Evolutionary conservation across 164 flowering plant species (phyloP).

Genomic region (Paratinospora sagittata): DNA sequence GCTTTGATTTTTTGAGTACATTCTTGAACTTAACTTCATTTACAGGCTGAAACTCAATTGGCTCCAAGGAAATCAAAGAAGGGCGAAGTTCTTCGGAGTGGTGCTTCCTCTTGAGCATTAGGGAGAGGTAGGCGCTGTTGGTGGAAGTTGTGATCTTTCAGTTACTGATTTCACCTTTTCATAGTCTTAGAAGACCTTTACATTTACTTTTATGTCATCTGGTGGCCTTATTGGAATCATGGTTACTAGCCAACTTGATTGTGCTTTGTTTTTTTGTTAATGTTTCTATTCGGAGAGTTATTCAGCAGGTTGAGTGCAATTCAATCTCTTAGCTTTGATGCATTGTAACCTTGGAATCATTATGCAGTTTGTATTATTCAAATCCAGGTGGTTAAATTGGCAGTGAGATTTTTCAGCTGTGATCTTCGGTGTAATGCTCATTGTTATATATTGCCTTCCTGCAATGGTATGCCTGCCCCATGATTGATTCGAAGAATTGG

Average conservation of each 20-base stretch:
- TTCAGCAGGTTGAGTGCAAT: background rate
- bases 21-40: background rate
- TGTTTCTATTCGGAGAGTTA: background rate
- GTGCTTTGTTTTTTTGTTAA: background rate
- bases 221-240: background rate
- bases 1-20: background rate
- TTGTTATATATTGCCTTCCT: background rate
- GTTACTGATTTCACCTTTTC: background rate
- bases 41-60: conserved; percentile 76
- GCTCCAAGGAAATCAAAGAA: conserved; percentile 53
- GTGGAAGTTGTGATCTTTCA: background rate
- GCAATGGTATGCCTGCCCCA: background rate
- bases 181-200: background rate
- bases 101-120: conserved; percentile 40
- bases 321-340: background rate
- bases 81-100: conserved; percentile 36
- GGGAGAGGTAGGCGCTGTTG: background rate
- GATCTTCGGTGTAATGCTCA: background rate
- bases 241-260: background rate
- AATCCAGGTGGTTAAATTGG: no score
- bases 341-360: background rate
- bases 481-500: no score
- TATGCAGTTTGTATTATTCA: background rate
- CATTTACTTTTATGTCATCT: background rate
- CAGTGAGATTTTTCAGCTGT: no score